These are phyloP conservation scores for Hemileia vastatrix DNA, from an alignment of 1,284 basidiomycete species.

Conservation along the genomic window DNA sequence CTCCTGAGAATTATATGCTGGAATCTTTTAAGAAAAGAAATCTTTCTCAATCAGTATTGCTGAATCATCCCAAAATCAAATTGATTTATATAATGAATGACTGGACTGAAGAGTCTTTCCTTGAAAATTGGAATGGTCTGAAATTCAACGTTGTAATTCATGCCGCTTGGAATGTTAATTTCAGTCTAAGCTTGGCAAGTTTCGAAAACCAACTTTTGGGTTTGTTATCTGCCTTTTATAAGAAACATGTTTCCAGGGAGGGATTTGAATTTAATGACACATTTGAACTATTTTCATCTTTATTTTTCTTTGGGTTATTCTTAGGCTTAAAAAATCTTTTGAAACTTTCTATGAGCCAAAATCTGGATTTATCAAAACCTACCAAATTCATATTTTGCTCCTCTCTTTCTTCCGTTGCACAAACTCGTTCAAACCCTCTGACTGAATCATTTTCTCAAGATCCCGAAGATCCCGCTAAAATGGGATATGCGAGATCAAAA, in stretches of 20 bases:
- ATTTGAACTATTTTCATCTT: too few species aligned
- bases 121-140: slow-evolving; percentile 23
- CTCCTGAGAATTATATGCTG: too few species aligned
- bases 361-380: slow-evolving; percentile 48
- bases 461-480: slow-evolving; percentile 47
- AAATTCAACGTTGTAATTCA: slow-evolving; percentile 29
- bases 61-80: slow-evolving; percentile 27
- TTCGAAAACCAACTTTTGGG: slow-evolving; percentile 26
- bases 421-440: slow-evolving; percentile 40
- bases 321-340: slow-evolving; percentile 45
- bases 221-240: not conserved
- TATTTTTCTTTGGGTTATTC: slow-evolving; percentile 40
- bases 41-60: slow-evolving; percentile 18
- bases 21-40: too few species aligned
- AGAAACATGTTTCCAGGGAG: not conserved
- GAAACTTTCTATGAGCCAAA: slow-evolving; percentile 53
- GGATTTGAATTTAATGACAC: too few species aligned
- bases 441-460: slow-evolving; percentile 47
- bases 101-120: slow-evolving; percentile 19
- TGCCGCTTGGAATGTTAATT: slow-evolving; percentile 37
- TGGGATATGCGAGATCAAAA: slow-evolving; percentile 55
- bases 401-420: slow-evolving; percentile 49
- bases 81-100: slow-evolving; percentile 24
- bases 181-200: slow-evolving; percentile 27
- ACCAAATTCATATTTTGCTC: slow-evolving; percentile 55